phyloP scores from a whole-genome alignment of 768 basidiomycete genomes.

The Neoboletus magnificus region DNA sequence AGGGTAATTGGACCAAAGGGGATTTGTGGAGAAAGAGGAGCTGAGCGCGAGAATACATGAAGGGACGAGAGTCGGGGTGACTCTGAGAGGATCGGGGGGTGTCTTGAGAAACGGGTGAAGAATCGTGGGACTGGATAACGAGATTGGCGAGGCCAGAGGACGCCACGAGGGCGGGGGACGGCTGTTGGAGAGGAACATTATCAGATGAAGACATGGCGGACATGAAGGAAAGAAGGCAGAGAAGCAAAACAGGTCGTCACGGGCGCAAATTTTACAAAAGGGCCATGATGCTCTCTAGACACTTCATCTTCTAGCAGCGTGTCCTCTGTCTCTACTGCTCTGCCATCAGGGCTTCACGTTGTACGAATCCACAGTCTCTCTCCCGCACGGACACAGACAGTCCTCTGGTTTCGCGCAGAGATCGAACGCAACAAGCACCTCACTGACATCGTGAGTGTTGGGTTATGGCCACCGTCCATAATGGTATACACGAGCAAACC shows the following conservation, averaged over 20 bases:
- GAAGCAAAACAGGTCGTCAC: background rate
- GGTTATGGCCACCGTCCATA: no score
- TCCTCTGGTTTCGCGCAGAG: slow-evolving; percentile 70
- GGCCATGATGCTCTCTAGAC: slow-evolving; percentile 45
- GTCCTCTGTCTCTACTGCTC: slow-evolving; percentile 61
- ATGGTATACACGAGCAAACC: no score
- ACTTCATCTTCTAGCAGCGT: slow-evolving; percentile 66
- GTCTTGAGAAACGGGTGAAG: slow-evolving; percentile 12
- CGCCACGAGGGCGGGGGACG: slow-evolving; percentile 25
- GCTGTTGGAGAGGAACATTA: slow-evolving; percentile 3
- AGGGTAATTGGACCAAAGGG: slow-evolving; percentile 67
- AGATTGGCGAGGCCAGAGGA: slow-evolving; percentile 33
- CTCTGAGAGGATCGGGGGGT: slow-evolving; percentile 15
- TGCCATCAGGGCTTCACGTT: slow-evolving; percentile 65
- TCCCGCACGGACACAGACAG: slow-evolving; percentile 56
- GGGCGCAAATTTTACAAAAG: slow-evolving; percentile 6
- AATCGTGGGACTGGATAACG: slow-evolving; percentile 22
- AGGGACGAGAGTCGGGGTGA: slow-evolving; percentile 34
- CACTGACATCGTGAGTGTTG: slow-evolving; percentile 54
- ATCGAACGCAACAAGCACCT: slow-evolving; percentile 61
- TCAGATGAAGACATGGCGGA: no score
- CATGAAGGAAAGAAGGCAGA: no score
- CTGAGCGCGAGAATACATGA: slow-evolving; percentile 69
- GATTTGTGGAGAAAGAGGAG: slow-evolving; percentile 68
- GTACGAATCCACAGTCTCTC: slow-evolving; percentile 35